phyloP scores from a whole-genome alignment of 176 grass and related monocot genomes.

The Juncus effusus region DNA sequence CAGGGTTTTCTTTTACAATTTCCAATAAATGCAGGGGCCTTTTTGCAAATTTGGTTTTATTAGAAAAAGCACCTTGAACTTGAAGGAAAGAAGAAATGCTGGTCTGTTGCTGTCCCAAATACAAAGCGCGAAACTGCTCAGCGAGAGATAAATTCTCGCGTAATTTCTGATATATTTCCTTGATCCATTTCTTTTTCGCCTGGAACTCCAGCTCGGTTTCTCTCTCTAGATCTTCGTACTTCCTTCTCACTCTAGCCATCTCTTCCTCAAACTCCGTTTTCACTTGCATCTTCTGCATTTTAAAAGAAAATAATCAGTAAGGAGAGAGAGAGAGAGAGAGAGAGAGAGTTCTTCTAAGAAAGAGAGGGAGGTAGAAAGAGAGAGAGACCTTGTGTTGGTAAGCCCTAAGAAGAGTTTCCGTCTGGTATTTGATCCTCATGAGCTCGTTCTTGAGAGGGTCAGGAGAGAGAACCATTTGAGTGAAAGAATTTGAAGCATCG shows the following conservation, averaged over 20 bases:
- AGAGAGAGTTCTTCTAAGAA: too few species aligned
- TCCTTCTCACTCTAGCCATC: constrained; percentile 53
- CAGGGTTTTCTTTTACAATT: neutral
- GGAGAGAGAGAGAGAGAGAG: too few species aligned
- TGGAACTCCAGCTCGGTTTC: constrained; percentile 52
- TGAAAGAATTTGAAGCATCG: constrained; percentile 11
- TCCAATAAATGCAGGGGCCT: too few species aligned
- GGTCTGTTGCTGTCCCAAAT: constrained; percentile 41
- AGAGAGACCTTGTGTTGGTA: constrained; percentile 7
- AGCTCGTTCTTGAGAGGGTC: constrained; percentile 22
- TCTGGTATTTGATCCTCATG: constrained; percentile 19
- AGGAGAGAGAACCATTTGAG: constrained; percentile 2
- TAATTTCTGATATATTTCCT: constrained; percentile 60
- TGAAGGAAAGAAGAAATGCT: constrained; percentile 13
- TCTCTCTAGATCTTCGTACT: constrained; percentile 62
- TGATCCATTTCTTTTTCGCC: constrained; percentile 42
- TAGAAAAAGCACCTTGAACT: constrained; percentile 18
- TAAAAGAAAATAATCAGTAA: neutral
- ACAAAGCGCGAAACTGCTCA: constrained; percentile 82
- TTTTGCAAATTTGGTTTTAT: neutral
- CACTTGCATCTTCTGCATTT: constrained; percentile 56
- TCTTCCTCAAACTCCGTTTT: constrained; percentile 53
- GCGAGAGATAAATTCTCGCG: constrained; percentile 65
- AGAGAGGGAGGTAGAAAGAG: too few species aligned
- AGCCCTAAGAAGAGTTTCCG: neutral